Evolutionary conservation across 495 filamentous ascomycete genomes (phyloP).

Genomic region (Daldinia bambusicola): DNA sequence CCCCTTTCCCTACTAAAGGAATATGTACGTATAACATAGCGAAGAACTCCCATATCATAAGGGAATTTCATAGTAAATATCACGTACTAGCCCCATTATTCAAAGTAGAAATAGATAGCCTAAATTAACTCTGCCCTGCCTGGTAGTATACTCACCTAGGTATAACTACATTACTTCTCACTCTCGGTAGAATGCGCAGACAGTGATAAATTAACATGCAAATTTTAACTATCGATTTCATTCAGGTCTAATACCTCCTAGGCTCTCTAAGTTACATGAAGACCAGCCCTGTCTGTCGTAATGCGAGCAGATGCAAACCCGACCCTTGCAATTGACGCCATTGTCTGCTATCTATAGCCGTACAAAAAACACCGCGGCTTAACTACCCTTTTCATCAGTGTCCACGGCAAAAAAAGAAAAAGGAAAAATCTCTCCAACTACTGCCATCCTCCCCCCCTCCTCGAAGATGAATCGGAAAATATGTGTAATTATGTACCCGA

Average conservation of each 20-base stretch:
- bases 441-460: slow-evolving; percentile 25
- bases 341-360: slow-evolving; percentile 40
- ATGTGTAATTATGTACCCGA: slow-evolving; percentile 47
- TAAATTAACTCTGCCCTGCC: too few species aligned
- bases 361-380: slow-evolving; percentile 22
- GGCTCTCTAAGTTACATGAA: slow-evolving; percentile 44
- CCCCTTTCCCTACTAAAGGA: neutral
- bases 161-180: neutral
- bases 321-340: slow-evolving; percentile 41
- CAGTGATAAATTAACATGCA: neutral
- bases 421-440: slow-evolving; percentile 41
- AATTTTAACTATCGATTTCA: slow-evolving; percentile 30
- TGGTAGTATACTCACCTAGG: too few species aligned
- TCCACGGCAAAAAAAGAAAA: slow-evolving; percentile 40
- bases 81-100: too few species aligned
- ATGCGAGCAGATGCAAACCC: slow-evolving; percentile 42
- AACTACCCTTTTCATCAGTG: slow-evolving; percentile 30
- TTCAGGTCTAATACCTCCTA: slow-evolving; percentile 35
- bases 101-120: too few species aligned
- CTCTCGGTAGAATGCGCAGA: neutral
- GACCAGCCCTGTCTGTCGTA: slow-evolving; percentile 41
- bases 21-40: neutral
- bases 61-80: too few species aligned
- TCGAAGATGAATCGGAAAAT: slow-evolving; percentile 30
- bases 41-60: neutral